phyloP scores from a whole-genome alignment of 1,139 yeast species.

The Candida sp. region DNA sequence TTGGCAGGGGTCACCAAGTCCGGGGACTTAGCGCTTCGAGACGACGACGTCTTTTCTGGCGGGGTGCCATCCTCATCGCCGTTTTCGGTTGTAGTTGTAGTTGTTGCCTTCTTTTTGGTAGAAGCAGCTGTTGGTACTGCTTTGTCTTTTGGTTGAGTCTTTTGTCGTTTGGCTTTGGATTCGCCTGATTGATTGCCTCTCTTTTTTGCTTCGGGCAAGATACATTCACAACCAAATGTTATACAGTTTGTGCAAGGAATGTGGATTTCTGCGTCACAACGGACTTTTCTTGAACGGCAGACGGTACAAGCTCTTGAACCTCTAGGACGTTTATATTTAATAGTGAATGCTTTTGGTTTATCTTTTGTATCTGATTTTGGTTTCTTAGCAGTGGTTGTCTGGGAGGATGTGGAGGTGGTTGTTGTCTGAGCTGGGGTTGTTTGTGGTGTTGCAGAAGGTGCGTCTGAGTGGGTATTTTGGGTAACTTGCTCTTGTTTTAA shows the following conservation, averaged over 20 bases:
- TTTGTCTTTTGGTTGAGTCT: conserved; percentile 1
- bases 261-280: conserved; percentile 71
- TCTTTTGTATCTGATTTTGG: conserved; percentile 18
- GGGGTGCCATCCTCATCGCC: background rate
- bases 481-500: too few species aligned
- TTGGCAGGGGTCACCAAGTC: background rate
- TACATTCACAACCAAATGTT: conserved; percentile 78
- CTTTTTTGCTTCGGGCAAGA: conserved; percentile 61
- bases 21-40: background rate
- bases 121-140: background rate
- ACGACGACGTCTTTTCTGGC: background rate
- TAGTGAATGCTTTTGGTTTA: conserved; percentile 54
- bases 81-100: background rate
- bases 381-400: background rate
- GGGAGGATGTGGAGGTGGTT: background rate
- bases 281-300: conserved; percentile 74
- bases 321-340: conserved; percentile 54
- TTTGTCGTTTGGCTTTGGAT: conserved; percentile 24
- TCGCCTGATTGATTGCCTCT: conserved; percentile 37
- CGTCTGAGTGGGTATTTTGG: too few species aligned
- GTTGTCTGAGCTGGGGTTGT: too few species aligned
- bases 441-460: too few species aligned
- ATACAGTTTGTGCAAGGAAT: conserved; percentile 81
- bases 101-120: background rate
- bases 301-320: conserved; percentile 58